Percentiles rank a stretch among this genome's conserved stretches.
These are phyloP conservation scores for Mucor circinelloides DNA, from an alignment of 371 early-diverging fungal genomes.

Conservation along the genomic window DNA sequence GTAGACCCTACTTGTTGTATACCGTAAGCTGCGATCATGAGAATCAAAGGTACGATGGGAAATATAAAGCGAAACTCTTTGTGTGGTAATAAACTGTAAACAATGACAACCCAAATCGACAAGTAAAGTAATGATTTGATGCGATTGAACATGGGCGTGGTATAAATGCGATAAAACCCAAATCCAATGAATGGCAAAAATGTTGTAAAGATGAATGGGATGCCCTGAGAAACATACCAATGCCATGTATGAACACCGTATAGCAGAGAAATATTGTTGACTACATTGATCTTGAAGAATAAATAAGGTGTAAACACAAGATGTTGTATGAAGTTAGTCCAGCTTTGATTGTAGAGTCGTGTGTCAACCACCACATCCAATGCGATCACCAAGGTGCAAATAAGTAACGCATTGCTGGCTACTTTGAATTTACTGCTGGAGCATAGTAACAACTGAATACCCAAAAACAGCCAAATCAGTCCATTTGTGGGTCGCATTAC, in stretches of 20 bases:
- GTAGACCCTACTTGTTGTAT: slow-evolving; percentile 24
- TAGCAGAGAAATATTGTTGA: slow-evolving; percentile 75
- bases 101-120: slow-evolving; percentile 50
- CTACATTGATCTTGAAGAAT: slow-evolving; percentile 82
- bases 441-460: slow-evolving; percentile 50
- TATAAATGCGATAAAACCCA: slow-evolving; percentile 16
- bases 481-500: slow-evolving; percentile 87
- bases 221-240: slow-evolving; percentile 85
- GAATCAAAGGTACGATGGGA: slow-evolving; percentile 79
- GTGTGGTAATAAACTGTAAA: slow-evolving; percentile 82
- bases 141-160: slow-evolving; percentile 8
- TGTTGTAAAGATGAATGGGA: slow-evolving; percentile 78
- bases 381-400: slow-evolving; percentile 42
- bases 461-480: slow-evolving; percentile 80
- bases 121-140: slow-evolving; percentile 24
- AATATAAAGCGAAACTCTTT: slow-evolving; percentile 94
- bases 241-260: slow-evolving; percentile 91
- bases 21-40: slow-evolving; percentile 66
- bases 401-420: slow-evolving; percentile 28
- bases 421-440: slow-evolving; percentile 18
- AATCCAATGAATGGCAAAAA: slow-evolving; percentile 61
- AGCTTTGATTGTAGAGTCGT: slow-evolving; percentile 25
- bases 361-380: slow-evolving; percentile 65
- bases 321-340: not conserved
- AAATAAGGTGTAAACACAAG: slow-evolving; percentile 69